phyloP scores from a whole-genome alignment of 2,329 filamentous ascomycete genomes.

The Fonsecaea nubica region DNA sequence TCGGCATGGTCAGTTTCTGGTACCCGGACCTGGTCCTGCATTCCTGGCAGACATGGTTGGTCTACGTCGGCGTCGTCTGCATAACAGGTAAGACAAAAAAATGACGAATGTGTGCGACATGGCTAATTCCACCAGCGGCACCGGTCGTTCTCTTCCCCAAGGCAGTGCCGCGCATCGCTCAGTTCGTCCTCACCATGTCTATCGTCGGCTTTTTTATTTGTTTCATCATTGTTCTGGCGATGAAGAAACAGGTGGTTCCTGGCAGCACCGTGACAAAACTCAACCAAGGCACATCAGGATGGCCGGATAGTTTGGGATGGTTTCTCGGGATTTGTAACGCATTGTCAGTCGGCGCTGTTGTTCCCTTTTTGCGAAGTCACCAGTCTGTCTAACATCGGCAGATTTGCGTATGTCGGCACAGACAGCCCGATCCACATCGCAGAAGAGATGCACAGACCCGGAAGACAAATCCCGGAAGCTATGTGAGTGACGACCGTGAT shows the following conservation, averaged over 20 bases:
- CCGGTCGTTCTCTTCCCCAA: slow-evolving; percentile 21
- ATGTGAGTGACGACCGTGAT: background rate
- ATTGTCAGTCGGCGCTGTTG: slow-evolving; percentile 32
- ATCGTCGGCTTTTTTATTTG: slow-evolving; percentile 39
- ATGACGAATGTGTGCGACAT: background rate
- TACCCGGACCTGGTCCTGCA: slow-evolving; percentile 30
- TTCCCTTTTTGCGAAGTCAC: slow-evolving; percentile 23
- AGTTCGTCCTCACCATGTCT: slow-evolving; percentile 34
- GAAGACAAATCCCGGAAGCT: background rate
- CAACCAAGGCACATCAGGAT: slow-evolving; percentile 67
- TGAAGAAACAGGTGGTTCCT: slow-evolving; percentile 10
- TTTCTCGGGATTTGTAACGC: slow-evolving; percentile 47
- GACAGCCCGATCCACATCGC: slow-evolving; percentile 41
- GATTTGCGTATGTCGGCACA: slow-evolving; percentile 42
- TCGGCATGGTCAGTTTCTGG: slow-evolving; percentile 31
- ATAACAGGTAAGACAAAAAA: background rate
- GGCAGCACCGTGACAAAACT: background rate
- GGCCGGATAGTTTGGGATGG: slow-evolving; percentile 68
- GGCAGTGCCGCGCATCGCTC: slow-evolving; percentile 24
- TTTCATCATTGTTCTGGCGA: slow-evolving; percentile 42
- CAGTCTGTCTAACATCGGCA: background rate
- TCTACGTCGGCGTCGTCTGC: slow-evolving; percentile 33
- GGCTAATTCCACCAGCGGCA: background rate
- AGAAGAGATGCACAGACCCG: slow-evolving; percentile 19
- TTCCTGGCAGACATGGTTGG: slow-evolving; percentile 40